A percentile compares a stretch with the other conserved stretches of the same genome.
Conservation (phyloP, 2,329 filamentous ascomycete species). For the Fusarium nygamai region DNA sequence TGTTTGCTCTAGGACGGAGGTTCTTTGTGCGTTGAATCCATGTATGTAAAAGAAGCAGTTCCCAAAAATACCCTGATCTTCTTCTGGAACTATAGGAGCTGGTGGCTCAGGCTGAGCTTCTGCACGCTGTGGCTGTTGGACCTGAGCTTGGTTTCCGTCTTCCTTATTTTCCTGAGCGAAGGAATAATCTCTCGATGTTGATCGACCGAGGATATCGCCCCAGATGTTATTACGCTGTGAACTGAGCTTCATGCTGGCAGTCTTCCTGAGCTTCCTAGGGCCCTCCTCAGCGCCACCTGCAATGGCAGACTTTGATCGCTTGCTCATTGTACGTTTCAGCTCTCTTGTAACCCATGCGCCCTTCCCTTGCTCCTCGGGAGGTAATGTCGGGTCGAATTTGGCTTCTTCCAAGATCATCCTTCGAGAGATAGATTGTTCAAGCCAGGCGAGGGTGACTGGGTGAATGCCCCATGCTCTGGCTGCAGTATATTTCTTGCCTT, state of each 20-base stretch:
- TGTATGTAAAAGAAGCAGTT: slow-evolving; percentile 67
- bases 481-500: slow-evolving; percentile 90
- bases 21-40: slow-evolving; percentile 65
- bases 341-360: slow-evolving; percentile 75
- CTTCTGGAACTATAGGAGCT: slow-evolving; percentile 20
- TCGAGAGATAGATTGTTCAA: slow-evolving; percentile 81
- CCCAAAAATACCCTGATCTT: slow-evolving; percentile 59
- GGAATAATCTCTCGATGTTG: slow-evolving; percentile 49
- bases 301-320: slow-evolving; percentile 65
- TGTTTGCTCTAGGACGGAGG: slow-evolving; percentile 58
- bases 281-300: slow-evolving; percentile 62
- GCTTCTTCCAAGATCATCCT: slow-evolving; percentile 91
- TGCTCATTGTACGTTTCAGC: slow-evolving; percentile 61
- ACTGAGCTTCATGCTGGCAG: slow-evolving; percentile 83
- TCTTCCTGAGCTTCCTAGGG: slow-evolving; percentile 84
- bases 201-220: slow-evolving; percentile 80
- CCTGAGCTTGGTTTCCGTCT: slow-evolving; percentile 5
- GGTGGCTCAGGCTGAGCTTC: slow-evolving; percentile 15
- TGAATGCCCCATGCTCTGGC: slow-evolving; percentile 85
- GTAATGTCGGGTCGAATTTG: slow-evolving; percentile 81
- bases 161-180: slow-evolving; percentile 41
- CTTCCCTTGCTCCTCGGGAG: slow-evolving; percentile 75
- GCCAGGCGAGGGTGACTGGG: slow-evolving; percentile 85
- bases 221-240: slow-evolving; percentile 87
- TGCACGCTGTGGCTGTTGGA: slow-evolving; percentile 7